Conservation (phyloP, 257 asterid species). For the Plantago major region DNA sequence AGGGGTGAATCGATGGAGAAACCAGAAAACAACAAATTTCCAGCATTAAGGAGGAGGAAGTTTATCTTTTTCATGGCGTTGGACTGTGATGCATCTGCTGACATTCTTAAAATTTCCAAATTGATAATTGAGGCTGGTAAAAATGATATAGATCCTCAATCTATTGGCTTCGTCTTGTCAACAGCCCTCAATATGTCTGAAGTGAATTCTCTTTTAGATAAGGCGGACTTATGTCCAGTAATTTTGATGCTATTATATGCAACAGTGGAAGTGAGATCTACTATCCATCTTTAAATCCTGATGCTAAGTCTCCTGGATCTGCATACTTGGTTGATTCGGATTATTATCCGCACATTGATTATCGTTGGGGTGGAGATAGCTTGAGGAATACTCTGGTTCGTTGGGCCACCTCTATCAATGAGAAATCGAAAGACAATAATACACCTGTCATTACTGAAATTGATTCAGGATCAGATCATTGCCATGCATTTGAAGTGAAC, state of each 20-base stretch:
- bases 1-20: slow-evolving; percentile 35
- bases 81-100: slow-evolving; percentile 47
- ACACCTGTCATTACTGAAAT: slow-evolving; percentile 40
- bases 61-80: slow-evolving; percentile 42
- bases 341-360: slow-evolving; percentile 59
- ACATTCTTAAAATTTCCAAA: slow-evolving; percentile 31
- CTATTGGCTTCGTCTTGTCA: slow-evolving; percentile 52
- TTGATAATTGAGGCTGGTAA: slow-evolving; percentile 37
- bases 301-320: slow-evolving; percentile 33
- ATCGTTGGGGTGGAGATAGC: slow-evolving; percentile 78
- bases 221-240: slow-evolving; percentile 40
- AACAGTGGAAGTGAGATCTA: slow-evolving; percentile 73
- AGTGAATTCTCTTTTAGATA: slow-evolving; percentile 39
- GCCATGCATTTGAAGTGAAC: slow-evolving; percentile 44
- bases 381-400: slow-evolving; percentile 54
- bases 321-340: slow-evolving; percentile 55
- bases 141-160: slow-evolving; percentile 27
- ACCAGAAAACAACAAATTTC: slow-evolving; percentile 39
- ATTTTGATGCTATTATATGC: slow-evolving; percentile 68
- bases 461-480: slow-evolving; percentile 57
- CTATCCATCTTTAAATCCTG: slow-evolving; percentile 44
- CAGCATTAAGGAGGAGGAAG: slow-evolving; percentile 46
- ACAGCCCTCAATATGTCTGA: slow-evolving; percentile 54
- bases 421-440: slow-evolving; percentile 31
- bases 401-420: slow-evolving; percentile 59